Evolutionary conservation across 202 grass and related monocot species (phyloP), one percentile per base, ranked within the genome.

Genomic region (Carex sylvatica): DNA sequence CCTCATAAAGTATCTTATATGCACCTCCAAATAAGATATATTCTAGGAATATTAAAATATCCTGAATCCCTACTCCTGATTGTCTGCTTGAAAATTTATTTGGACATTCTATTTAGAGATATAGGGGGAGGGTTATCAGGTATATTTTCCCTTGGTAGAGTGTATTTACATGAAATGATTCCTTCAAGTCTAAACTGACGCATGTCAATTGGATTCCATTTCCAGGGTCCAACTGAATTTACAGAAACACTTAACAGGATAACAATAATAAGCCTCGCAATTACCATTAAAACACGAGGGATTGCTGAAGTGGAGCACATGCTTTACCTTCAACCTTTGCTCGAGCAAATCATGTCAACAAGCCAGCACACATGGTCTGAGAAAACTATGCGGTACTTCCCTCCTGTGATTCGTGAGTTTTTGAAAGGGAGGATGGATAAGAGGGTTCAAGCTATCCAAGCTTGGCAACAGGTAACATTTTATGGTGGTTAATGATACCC

Each of bases 191-290:
- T 62, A 80, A 79, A 80, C 18, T 46, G 13, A 63, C 0, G 1
- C 58, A 8, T 44, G 22, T 47, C 35, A 8, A 47, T 63, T 64
- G 10, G 31, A 64, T 24, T 26, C 58, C 28, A 53, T 15, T 79
- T 91, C 51, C 74, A 98, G 95, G 92, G 92, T 40, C 92, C 95
- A 87, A 98, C 95, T 80, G 95, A 98, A 79, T 98, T 98, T 78
- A 98, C 95, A 63, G 95, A 98, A 87, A 98, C 95, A 28, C 90
- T 98, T 88, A 98, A 98, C 62, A 89, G 95, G 68, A 98, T 95
- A 91, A 98, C 95, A 6, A 98, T 98, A 91, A 95, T 98, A 87
- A 98, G 95, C 88, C 92, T 98, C 72, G 95, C 95, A 58, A 95
- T 98, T 68, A 98, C 95, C 35, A 98, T 98, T 44, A 98, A 95